Evolutionary conservation across 1,284 basidiomycete genomes (phyloP).

Genomic region (Fomitopsis schrenkii): DNA sequence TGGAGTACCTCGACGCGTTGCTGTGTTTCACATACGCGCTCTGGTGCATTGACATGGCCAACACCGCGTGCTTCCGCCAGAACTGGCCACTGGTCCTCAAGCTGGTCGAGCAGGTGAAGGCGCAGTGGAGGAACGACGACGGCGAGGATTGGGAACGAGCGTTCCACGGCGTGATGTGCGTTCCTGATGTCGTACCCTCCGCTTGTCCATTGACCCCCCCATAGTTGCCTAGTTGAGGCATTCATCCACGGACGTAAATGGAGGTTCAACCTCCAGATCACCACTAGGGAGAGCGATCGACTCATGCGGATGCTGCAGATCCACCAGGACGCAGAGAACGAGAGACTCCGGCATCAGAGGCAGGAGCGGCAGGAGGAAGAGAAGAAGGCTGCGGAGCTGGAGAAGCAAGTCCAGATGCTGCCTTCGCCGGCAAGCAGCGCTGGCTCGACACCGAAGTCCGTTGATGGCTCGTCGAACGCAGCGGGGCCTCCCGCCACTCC

Average conservation of each 20-base stretch:
- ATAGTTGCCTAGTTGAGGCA: constrained; percentile 68
- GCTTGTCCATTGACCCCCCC: constrained; percentile 27
- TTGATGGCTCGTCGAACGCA: constrained; percentile 16
- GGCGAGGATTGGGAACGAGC: constrained; percentile 68
- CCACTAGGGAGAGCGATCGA: constrained; percentile 37
- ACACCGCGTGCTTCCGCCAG: constrained; percentile 44
- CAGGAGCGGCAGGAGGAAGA: constrained; percentile 5
- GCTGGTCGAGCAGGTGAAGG: constrained; percentile 63
- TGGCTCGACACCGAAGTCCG: constrained; percentile 65
- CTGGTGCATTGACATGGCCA: constrained; percentile 63
- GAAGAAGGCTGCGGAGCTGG: not conserved
- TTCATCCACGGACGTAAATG: constrained; percentile 64
- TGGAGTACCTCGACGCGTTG: constrained; percentile 72
- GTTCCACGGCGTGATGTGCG: constrained; percentile 74
- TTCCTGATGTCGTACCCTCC: constrained; percentile 16
- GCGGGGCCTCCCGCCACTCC: constrained; percentile 2
- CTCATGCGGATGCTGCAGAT: constrained; percentile 12
- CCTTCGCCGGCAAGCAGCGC: constrained; percentile 74
- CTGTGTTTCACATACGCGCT: constrained; percentile 70
- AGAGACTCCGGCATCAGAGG: constrained; percentile 2
- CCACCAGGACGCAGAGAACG: constrained; percentile 10
- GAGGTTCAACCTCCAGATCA: constrained; percentile 39
- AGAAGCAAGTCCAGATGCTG: constrained; percentile 52
- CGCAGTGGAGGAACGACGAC: constrained; percentile 61
- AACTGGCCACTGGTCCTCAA: constrained; percentile 62